Evolutionary conservation across 2,329 filamentous ascomycete genomes (phyloP).

Genomic region (Trichophyton simii): DNA sequence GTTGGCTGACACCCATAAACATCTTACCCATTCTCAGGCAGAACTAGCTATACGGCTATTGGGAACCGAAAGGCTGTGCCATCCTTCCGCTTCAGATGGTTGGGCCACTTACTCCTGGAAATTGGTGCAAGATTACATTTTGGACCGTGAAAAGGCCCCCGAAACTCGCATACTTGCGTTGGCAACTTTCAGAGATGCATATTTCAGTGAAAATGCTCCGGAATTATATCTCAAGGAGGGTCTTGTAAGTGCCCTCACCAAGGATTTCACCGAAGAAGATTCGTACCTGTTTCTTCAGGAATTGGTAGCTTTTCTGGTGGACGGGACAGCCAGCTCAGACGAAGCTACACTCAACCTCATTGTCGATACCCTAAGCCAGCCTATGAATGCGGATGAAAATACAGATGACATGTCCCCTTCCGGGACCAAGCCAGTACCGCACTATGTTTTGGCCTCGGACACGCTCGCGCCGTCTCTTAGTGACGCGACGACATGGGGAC

Average conservation of each 20-base stretch:
- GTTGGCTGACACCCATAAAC: constrained; percentile 24
- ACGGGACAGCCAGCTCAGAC: constrained; percentile 21
- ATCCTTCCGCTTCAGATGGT: constrained; percentile 19
- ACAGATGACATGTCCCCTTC: constrained; percentile 29
- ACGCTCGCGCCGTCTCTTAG: constrained; percentile 24
- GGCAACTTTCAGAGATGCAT: constrained; percentile 29
- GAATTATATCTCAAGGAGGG: constrained; percentile 23
- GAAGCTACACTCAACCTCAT: constrained; percentile 23
- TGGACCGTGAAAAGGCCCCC: constrained; percentile 25
- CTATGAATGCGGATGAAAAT: constrained; percentile 25
- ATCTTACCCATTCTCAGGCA: constrained; percentile 28
- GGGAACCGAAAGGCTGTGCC: constrained; percentile 24
- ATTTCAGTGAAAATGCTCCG: constrained; percentile 21
- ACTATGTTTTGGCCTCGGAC: constrained; percentile 22
- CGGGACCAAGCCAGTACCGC: constrained; percentile 24
- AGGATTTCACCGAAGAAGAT: constrained; percentile 26
- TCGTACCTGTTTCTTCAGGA: constrained; percentile 29
- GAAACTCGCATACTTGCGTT: constrained; percentile 30
- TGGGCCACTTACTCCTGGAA: constrained; percentile 26
- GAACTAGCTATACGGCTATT: constrained; percentile 27
- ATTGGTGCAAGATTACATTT: constrained; percentile 28
- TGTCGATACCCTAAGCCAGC: constrained; percentile 23
- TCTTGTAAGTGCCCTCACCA: constrained; percentile 23
- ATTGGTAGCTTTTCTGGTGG: constrained; percentile 28
- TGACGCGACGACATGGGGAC: constrained; percentile 58